A percentile compares a stretch with the other conserved stretches of the same genome.
Evolutionary conservation across 1,139 yeast species (phyloP).

Genomic region (Wickerhamomyces sp.): DNA sequence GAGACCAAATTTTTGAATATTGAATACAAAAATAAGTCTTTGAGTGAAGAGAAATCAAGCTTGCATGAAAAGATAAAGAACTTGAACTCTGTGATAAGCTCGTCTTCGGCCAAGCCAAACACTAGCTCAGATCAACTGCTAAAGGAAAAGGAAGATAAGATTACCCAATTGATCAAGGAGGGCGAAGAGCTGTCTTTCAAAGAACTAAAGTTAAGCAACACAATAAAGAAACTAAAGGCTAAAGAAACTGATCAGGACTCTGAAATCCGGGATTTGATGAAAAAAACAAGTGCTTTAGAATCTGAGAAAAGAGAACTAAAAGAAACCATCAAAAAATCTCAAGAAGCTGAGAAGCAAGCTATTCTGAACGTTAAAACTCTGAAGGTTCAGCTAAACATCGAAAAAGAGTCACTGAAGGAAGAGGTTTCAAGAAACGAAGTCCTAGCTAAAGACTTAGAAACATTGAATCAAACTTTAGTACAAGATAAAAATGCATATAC

Average conservation of each 20-base stretch:
- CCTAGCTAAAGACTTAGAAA: constrained; percentile 35
- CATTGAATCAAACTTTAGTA: constrained; percentile 34
- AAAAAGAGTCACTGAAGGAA: constrained; percentile 32
- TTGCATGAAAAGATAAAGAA: constrained; percentile 14
- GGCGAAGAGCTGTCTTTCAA: constrained; percentile 74
- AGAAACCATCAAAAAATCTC: constrained; percentile 12
- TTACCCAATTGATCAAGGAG: constrained; percentile 60
- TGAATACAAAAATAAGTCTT: constrained; percentile 12
- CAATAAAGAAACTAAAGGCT: constrained; percentile 57
- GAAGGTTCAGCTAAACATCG: constrained; percentile 36
- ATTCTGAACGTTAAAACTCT: constrained; percentile 24
- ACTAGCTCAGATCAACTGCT: constrained; percentile 11
- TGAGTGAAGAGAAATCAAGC: constrained; percentile 17
- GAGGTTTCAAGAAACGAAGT: constrained; percentile 31
- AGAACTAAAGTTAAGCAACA: constrained; percentile 65
- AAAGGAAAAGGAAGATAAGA: constrained; percentile 30
- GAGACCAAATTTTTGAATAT: constrained; percentile 11
- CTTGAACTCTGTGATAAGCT: constrained; percentile 5
- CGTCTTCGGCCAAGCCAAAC: constrained; percentile 9
- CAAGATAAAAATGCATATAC: constrained; percentile 37
- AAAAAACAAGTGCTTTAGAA: constrained; percentile 32
- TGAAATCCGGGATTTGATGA: constrained; percentile 37
- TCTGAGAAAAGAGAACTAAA: constrained; percentile 24
- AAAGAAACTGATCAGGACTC: constrained; percentile 47
- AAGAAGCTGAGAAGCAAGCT: constrained; percentile 26